A percentile compares a stretch with the other conserved stretches of the same genome.
phyloP scores from a whole-genome alignment of 805 yeast genomes.

The Hanseniaspora taiwanica region DNA sequence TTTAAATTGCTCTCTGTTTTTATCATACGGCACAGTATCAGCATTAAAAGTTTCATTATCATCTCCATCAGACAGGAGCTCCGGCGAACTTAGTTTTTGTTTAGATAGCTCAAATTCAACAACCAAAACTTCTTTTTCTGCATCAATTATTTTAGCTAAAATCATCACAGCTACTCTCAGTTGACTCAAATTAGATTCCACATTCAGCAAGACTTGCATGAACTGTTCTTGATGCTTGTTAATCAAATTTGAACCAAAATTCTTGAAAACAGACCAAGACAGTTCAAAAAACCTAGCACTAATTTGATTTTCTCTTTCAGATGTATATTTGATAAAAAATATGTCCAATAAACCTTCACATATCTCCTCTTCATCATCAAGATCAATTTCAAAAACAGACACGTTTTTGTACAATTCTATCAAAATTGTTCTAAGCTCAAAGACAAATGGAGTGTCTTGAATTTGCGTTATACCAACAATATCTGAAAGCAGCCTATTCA shows the following conservation, averaged over 20 bases:
- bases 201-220: constrained; percentile 19
- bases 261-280: constrained; percentile 21
- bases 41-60: constrained; percentile 7
- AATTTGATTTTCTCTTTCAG: constrained; percentile 19
- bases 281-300: constrained; percentile 25
- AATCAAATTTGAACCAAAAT: constrained; percentile 22
- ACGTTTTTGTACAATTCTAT: constrained; percentile 30
- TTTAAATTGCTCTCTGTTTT: constrained; percentile 12
- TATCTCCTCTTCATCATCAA: constrained; percentile 26
- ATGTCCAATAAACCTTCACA: constrained; percentile 33
- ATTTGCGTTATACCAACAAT: constrained; percentile 20
- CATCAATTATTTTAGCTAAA: constrained; percentile 29
- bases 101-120: constrained; percentile 47
- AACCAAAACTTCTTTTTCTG: constrained; percentile 43
- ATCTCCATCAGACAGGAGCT: constrained; percentile 13
- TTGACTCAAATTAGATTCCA: constrained; percentile 19
- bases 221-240: constrained; percentile 24
- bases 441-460: constrained; percentile 21
- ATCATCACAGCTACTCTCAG: constrained; percentile 33
- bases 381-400: constrained; percentile 9
- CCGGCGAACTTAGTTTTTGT: constrained; percentile 18
- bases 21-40: too few species aligned
- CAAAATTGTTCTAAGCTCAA: constrained; percentile 34
- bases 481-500: constrained; percentile 29
- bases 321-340: constrained; percentile 21